A percentile compares a stretch with the other conserved stretches of the same genome.
Evolutionary conservation across 1,284 basidiomycete species (phyloP).

Genomic region (Dichomitus squalens): DNA sequence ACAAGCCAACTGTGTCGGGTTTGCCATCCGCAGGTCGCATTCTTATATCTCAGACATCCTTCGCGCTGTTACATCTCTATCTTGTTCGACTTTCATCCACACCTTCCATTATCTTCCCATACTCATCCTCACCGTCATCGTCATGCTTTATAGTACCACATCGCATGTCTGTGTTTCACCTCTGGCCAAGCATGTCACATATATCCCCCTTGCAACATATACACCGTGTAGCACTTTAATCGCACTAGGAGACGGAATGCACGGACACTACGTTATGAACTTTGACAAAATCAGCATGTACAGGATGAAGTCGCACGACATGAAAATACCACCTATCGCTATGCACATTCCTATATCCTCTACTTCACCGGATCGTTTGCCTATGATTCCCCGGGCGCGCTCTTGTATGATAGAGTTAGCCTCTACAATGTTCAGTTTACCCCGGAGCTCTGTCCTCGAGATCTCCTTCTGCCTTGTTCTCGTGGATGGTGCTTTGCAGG

Average conservation of each 20-base stretch:
- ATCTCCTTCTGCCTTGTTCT: no score
- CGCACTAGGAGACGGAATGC: constrained; percentile 21
- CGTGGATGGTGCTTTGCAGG: no score
- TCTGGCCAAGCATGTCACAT: constrained; percentile 21
- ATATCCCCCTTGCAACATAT: constrained; percentile 26
- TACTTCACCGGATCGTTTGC: no score
- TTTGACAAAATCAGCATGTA: constrained; percentile 6
- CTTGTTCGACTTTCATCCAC: constrained; percentile 8
- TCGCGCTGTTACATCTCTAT: constrained; percentile 9
- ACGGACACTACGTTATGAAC: constrained; percentile 16
- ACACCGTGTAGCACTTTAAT: constrained; percentile 30
- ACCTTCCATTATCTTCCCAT: neutral
- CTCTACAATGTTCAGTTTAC: no score
- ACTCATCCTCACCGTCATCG: neutral
- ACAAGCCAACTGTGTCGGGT: no score
- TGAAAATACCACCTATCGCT: neutral
- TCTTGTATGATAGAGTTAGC: no score
- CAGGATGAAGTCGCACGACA: neutral
- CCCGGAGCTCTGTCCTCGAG: no score
- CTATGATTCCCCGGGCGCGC: neutral
- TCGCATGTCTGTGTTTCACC: constrained; percentile 16
- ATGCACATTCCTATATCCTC: neutral
- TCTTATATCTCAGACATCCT: constrained; percentile 4
- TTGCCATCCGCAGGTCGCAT: neutral
- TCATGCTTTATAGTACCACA: constrained; percentile 25